Percentiles rank a stretch among this genome's conserved stretches.
These are phyloP conservation scores for Karstenula rhodostoma DNA, from an alignment of 2,329 filamentous ascomycete genomes.

Conservation along the genomic window DNA sequence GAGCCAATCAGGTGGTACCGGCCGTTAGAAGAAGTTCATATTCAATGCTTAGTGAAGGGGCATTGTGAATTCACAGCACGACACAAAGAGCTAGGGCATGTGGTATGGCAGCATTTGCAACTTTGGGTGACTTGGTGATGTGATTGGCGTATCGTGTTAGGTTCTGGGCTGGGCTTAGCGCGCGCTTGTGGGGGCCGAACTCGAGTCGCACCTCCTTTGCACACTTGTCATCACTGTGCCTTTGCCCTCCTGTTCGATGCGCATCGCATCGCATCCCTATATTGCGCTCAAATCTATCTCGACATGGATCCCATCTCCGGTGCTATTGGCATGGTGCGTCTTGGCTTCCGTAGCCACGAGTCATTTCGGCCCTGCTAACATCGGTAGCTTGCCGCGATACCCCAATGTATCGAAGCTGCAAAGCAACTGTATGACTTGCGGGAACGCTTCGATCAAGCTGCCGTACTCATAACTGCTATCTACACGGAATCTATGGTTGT, in stretches of 20 bases:
- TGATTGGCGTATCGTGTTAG: neutral
- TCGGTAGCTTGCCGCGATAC: slow-evolving; percentile 30
- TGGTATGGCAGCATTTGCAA: neutral
- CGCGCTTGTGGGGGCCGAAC: slow-evolving; percentile 1
- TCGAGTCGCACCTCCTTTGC: neutral
- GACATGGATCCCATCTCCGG: slow-evolving; percentile 4
- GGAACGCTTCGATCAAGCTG: slow-evolving; percentile 41
- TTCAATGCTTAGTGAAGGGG: too few species aligned
- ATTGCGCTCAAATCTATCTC: neutral
- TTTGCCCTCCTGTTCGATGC: neutral
- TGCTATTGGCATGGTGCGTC: slow-evolving; percentile 12
- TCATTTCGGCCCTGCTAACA: neutral
- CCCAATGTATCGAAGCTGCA: slow-evolving; percentile 39
- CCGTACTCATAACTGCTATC: slow-evolving; percentile 40
- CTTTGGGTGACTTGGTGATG: neutral
- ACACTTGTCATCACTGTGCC: neutral
- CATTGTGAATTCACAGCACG: too few species aligned
- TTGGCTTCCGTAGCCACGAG: neutral
- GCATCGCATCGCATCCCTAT: neutral
- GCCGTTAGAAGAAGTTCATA: too few species aligned
- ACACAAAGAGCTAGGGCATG: too few species aligned
- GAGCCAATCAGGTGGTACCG: too few species aligned
- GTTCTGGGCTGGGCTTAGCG: neutral
- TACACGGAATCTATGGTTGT: slow-evolving; percentile 46
- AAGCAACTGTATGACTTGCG: slow-evolving; percentile 43